Evolutionary conservation across 768 basidiomycete species (phyloP), one percentile per base, ranked within the genome.

Genomic region (Rhodotorula sphaerocarpa): DNA sequence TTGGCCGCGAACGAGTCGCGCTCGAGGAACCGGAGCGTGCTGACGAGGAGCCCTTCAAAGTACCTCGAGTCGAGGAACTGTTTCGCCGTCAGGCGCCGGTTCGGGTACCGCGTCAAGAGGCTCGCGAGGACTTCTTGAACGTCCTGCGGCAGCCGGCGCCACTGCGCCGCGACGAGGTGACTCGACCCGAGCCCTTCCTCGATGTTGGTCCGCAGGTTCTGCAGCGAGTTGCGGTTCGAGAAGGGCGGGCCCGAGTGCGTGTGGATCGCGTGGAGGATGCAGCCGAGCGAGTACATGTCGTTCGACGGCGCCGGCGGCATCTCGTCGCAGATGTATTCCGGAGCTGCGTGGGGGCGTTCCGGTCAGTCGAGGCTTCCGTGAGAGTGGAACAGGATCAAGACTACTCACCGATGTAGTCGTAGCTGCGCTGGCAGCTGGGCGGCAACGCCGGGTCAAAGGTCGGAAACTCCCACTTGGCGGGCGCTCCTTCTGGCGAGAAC

Each of bases 1-100:
- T 96, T 95, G 1, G 89, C 83, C 1, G 91, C 88, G 74, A 97
- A 99, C 61, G 86, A 93, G 7, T 92, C 88, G 20, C 93, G 84
- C 72, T 97, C 93, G 57, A 99, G 78, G 77, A 97, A 99, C 72
- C 90, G 91, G 36, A 99, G 81, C 0, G 93, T 97, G 3, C 89
- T 92, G 28, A 97, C 91, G 11, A 93, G 89, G 16, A 97, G 79
- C 7, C 90, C 93, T 2, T 89, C 92, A 78, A 99, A 97, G 79
- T 92, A 96, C 0, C 52, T 10, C 33, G 45, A 51, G 30, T 63
- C 31, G n/a, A 64, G 86, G 30, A 97, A 81, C 5, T 86, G 83
- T 5, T 82, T 79, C 10, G 93, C 88, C 0, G 85, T 84, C 28
- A 90, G 86, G 42, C 95, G 79, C 50, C 78, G 80, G 44, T 80